Conservation (phyloP, 1,284 basidiomycete species). For the Ceratobasidium sp. region DNA sequence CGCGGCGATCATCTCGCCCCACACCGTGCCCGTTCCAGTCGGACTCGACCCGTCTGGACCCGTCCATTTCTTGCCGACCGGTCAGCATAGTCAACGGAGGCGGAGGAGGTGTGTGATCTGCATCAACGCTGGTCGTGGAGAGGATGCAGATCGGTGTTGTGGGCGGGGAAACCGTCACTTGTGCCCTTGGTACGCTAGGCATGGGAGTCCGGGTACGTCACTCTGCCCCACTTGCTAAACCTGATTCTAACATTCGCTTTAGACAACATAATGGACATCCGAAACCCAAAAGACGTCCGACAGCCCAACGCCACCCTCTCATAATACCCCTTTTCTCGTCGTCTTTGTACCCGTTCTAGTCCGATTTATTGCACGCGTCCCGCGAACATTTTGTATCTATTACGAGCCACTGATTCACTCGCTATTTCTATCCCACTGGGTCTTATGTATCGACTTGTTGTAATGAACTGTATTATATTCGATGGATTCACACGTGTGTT, state of each 20-base stretch:
- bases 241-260: not conserved
- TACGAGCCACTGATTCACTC: not conserved
- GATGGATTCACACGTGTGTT: not conserved
- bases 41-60: constrained; percentile 35
- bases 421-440: constrained; percentile 1
- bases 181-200: constrained; percentile 37
- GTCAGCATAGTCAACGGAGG: constrained; percentile 35
- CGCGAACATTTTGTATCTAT: constrained; percentile 24
- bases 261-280: constrained; percentile 45
- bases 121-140: constrained; percentile 34
- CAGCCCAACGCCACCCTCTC: constrained; percentile 6
- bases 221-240: too few species aligned
- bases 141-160: constrained; percentile 36
- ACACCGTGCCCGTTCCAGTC: constrained; percentile 3
- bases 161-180: constrained; percentile 38
- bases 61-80: constrained; percentile 33
- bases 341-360: not conserved
- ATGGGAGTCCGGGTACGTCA: constrained; percentile 37
- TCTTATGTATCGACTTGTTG: constrained; percentile 14
- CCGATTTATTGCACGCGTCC: not conserved
- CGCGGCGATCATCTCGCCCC: constrained; percentile 18
- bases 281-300: constrained; percentile 36
- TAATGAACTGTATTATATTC: constrained; percentile 16
- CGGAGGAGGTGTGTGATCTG: constrained; percentile 36
- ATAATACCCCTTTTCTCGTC: not conserved